Base-by-base conservation (phyloP, 1,139 yeast genomes). In the Candida mesenterica region DNA sequence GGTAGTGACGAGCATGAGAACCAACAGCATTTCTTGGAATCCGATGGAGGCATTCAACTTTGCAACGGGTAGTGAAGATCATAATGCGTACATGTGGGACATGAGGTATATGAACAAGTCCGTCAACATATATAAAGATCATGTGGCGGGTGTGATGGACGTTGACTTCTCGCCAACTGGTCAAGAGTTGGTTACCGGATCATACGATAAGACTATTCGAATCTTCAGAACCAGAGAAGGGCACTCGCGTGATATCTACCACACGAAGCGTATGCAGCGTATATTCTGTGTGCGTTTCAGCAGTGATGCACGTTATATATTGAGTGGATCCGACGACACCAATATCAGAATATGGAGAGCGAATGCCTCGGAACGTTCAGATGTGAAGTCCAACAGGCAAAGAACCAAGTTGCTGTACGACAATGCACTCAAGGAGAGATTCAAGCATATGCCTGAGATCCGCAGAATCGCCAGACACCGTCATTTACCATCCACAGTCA, bases 101-200 rank as follows among this genome's bases (percentile, higher is more conserved):
- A 92, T 94, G 97, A 75, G 99, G 55, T 86, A 89, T 54, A 70
- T 94, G 74, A 71, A 71, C 31, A 72, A 85, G 38, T 82, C 97
- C 0, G 57, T 82, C 32, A 90, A 89, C 49, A 88, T 92, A 12
- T 88, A 77, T 62, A 90, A 92, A 62, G 98, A 90, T 59, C 99
- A 94, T 58, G 97, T 92, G 28, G 86, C 96, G 26, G 97, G 97
- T 0, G 94, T 94, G 5, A 77, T 90, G 80, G 96, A 88, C 55
- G 79, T 92, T 28, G 98, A 94, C 59, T 92, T 87, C 55, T 79
- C 95, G 9, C 98, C 98, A 28, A 90, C 98, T 1, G 99, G 99
- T 48, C 90, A 88, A 57, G 97, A 92, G 60, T 65, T 94, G 27
- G 97, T 90, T 7, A 85, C 97, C 2, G 97, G 96, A 16, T 86